phyloP scores from a whole-genome alignment of 2,329 filamentous ascomycete species.

The Apiospora phragmitis region DNA sequence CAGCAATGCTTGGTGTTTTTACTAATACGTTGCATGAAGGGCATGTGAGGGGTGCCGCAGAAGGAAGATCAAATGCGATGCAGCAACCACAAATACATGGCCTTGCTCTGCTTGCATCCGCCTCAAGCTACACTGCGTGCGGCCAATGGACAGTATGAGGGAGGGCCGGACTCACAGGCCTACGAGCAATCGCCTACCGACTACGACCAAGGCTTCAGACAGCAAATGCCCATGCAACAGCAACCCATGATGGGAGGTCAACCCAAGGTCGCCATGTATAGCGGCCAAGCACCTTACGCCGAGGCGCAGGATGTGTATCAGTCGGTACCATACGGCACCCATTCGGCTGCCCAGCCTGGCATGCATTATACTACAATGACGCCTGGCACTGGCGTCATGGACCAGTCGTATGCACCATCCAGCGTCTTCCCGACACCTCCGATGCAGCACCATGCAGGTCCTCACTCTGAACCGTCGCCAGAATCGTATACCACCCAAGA shows the following conservation, averaged over 20 bases:
- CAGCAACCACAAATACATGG: conserved; percentile 95
- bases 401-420: conserved; percentile 50
- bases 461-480: conserved; percentile 42
- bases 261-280: conserved; percentile 48
- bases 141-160: conserved; percentile 81
- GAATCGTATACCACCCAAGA: conserved; percentile 58
- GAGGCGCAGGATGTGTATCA: conserved; percentile 47
- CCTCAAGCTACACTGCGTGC: conserved; percentile 89
- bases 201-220: conserved; percentile 48
- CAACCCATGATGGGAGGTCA: conserved; percentile 44
- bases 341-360: conserved; percentile 44
- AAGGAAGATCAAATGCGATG: conserved; percentile 97
- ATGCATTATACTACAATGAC: conserved; percentile 57
- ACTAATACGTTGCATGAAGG: conserved; percentile 66
- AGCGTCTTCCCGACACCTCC: conserved; percentile 56
- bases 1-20: background rate
- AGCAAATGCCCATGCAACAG: conserved; percentile 53
- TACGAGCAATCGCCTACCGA: conserved; percentile 52
- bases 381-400: conserved; percentile 49
- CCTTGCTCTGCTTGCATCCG: conserved; percentile 92
- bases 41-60: conserved; percentile 93
- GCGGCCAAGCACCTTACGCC: conserved; percentile 49
- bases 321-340: conserved; percentile 47
- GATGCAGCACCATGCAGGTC: conserved; percentile 40
- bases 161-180: conserved; percentile 43